Percentiles rank a stretch among this genome's conserved stretches.
These are phyloP conservation scores for Colletotrichum aenigma DNA, from an alignment of 2,329 filamentous ascomycete species.

Conservation along the genomic window DNA sequence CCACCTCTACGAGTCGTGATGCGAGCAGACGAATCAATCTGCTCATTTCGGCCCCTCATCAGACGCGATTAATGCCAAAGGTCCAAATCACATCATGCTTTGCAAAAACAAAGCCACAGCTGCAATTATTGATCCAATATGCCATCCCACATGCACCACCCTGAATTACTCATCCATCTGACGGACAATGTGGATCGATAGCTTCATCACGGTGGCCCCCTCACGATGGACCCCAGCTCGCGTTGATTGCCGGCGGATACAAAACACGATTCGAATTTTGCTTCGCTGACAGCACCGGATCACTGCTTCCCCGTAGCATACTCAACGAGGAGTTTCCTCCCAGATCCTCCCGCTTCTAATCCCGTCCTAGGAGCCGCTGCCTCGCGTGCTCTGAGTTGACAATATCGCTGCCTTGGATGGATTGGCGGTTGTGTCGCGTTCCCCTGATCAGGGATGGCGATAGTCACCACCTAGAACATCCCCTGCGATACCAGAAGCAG, in stretches of 20 bases:
- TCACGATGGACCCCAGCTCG: background rate
- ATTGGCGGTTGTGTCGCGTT: background rate
- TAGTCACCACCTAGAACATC: rapidly evolving
- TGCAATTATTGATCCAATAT: background rate
- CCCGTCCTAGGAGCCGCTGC: background rate
- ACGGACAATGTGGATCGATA: background rate
- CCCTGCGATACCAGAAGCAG: background rate
- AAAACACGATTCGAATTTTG: background rate
- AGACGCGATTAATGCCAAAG: background rate
- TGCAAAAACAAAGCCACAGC: background rate
- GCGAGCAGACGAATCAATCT: background rate
- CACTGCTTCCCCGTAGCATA: rapidly evolving
- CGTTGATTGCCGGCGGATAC: rapidly evolving
- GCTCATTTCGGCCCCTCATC: background rate
- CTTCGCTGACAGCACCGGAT: rapidly evolving
- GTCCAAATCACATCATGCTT: background rate
- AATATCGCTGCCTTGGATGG: background rate
- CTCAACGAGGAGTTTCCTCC: rapidly evolving
- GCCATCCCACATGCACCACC: background rate
- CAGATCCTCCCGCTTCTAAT: background rate
- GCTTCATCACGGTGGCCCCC: background rate
- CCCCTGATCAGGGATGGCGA: background rate
- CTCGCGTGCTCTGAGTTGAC: background rate
- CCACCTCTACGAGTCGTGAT: background rate
- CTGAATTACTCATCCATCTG: background rate